Evolutionary conservation across 139 green algal genomes (phyloP), one percentile per base, ranked within the genome.

Genomic region (Eudorina sp.): DNA sequence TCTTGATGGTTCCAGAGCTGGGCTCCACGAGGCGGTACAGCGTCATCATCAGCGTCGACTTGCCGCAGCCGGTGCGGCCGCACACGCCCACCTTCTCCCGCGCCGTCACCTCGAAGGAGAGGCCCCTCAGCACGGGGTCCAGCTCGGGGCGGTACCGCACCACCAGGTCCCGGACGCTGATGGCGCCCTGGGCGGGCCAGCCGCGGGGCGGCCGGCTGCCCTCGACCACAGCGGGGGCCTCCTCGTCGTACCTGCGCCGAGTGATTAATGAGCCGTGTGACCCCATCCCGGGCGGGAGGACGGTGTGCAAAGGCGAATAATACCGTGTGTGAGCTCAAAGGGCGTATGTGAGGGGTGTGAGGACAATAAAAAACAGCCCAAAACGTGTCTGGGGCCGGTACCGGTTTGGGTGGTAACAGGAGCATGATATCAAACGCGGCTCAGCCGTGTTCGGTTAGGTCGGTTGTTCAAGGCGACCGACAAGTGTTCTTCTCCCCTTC

Each of bases 11-110:
- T 23, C 98, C 98, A 1, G 79, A 68, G 82, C 92, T 90, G 45
- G 96, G 94, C 90, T 99, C 96, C 81, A 97, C 90, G 29, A 98
- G 92, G 2, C 96, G 91, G 88, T 97, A 96, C 79, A 97, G 90
- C 51, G 94, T 88, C 89, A 96, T 90, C 93, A 93, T 96, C n/a
- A 90, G 85, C 16, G 85, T 90, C 34, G 41, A 83, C 90, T 96
- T 96, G 60, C 94, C 93, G 84, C 92, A 95, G 29, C 95, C 95
- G n/a, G 95, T 97, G 51, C 94, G 91, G 31, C 95, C 95, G 78
- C 92, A 95, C 55, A 97, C 92, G 82, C 94, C 95, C 31, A 93
- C 76, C 88, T 96, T 96, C 83, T 95, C 86, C 1, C 64, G 31
- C 1, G 58, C 84, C 48, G 74, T 14, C 18, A 97, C 73, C 0